Base-by-base conservation (phyloP, 768 basidiomycete genomes). In the Suillus luteus region DNA sequence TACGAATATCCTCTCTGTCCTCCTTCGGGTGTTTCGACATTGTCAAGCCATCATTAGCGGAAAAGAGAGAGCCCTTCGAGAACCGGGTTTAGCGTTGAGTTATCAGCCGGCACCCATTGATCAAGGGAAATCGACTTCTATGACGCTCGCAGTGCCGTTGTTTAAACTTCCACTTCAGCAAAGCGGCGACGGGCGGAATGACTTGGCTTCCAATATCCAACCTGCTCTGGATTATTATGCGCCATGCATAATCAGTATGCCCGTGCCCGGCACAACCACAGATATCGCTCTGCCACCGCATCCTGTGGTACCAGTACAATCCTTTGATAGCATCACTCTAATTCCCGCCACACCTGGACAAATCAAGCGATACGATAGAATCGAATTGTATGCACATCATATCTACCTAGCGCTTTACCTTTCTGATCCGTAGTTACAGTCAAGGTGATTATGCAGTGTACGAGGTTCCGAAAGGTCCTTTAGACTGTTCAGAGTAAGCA, bases 401-500 rank as follows among this genome's bases (percentile, higher is more conserved):
- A 12, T n/a, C n/a, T n/a, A 2, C 3, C 11, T 19, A 35, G 31
- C 12, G 19, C 5, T n/a, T 54, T 37, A 5, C 6, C 52, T n/a
- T n/a, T 35, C 52, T 54, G 7, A 54, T 54, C 17, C 17, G 2
- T 33, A 33, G 5, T 11, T 12, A 54, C 31, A 54, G 52, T 33
- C 33, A 54, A n/a, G 52, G 31, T n/a, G 33, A 35, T 33, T 35
- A n/a, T 54, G 19, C 17, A 12, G 6, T 54, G 31, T 54, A 35
- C 5, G 52, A 35, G 31, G 33, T 35, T 35, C 52, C 31, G 52
- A 54, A 35, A 35, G 52, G 52, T n/a, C 52, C 33, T 35, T 33
- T 54, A n/a, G 52, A 35, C 19, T 54, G 52, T n/a, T 54, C 52
- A 54, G 33, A n/a, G 52, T 54, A 54, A 54, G 52, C 19, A n/a